A percentile compares a stretch with the other conserved stretches of the same genome.
phyloP scores from a whole-genome alignment of 306 rosid species.

The Malus domestica region ASM211411v1 NC_041803.1:21933501-21934000 shows the following conservation, averaged over 20 bases:
- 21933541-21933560: background rate
- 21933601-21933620: background rate
- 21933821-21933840: no score
- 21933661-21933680: background rate
- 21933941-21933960: no score
- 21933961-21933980: no score
- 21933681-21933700: slow-evolving; percentile 8
- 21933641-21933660: background rate
- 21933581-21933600: background rate
- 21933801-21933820: background rate
- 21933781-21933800: background rate
- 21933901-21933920: no score
- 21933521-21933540: background rate
- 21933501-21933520: no score
- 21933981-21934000: no score
- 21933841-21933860: no score
- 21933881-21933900: no score
- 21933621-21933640: slow-evolving; percentile 4
- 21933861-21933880: no score
- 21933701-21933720: background rate
- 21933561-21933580: background rate
- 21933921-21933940: no score
- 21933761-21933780: background rate
- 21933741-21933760: background rate
- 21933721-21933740: background rate